Percentiles rank a stretch among this genome's conserved stretches.
Conservation (phyloP, 768 basidiomycete species). For the Phanerochaete carnosa region DNA sequence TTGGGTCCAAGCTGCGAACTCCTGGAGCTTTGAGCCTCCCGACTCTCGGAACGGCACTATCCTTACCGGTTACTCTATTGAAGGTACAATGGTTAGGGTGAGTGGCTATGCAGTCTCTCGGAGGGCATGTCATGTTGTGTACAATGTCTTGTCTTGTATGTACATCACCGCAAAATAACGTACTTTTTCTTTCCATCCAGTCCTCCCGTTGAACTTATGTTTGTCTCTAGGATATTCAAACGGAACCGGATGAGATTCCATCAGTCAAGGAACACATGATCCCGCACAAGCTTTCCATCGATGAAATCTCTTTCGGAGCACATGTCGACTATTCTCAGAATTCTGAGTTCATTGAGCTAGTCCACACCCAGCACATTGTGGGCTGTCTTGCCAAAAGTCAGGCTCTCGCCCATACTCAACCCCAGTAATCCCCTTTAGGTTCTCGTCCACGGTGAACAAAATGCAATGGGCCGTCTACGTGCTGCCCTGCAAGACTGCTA, state of each 20-base stretch:
- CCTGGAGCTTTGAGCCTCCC: constrained; percentile 93
- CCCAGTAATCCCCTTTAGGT: no score
- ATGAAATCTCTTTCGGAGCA: constrained; percentile 96
- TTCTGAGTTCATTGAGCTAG: constrained; percentile 91
- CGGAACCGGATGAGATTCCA: constrained; percentile 89
- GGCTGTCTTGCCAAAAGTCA: constrained; percentile 25
- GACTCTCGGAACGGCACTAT: constrained; percentile 95
- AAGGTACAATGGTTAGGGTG: constrained; percentile 98
- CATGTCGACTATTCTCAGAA: constrained; percentile 99
- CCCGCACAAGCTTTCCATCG: constrained; percentile 88
- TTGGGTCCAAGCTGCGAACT: constrained; percentile 90
- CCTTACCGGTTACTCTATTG: constrained; percentile 94
- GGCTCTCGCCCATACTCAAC: no score
- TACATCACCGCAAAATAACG: constrained; percentile 18
- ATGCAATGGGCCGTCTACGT: constrained; percentile 88
- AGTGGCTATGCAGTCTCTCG: constrained; percentile 41
- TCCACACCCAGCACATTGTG: constrained; percentile 91
- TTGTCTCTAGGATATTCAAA: constrained; percentile 80
- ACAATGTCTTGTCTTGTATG: constrained; percentile 23
- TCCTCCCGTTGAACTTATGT: constrained; percentile 9
- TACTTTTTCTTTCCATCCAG: constrained; percentile 15
- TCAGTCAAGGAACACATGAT: constrained; percentile 74
- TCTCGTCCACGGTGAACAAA: constrained; percentile 96
- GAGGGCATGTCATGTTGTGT: constrained; percentile 5
- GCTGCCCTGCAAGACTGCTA: constrained; percentile 87